Evolutionary conservation across 2,329 filamentous ascomycete genomes (phyloP).

Genomic region (Fusarium phyllophilum): DNA sequence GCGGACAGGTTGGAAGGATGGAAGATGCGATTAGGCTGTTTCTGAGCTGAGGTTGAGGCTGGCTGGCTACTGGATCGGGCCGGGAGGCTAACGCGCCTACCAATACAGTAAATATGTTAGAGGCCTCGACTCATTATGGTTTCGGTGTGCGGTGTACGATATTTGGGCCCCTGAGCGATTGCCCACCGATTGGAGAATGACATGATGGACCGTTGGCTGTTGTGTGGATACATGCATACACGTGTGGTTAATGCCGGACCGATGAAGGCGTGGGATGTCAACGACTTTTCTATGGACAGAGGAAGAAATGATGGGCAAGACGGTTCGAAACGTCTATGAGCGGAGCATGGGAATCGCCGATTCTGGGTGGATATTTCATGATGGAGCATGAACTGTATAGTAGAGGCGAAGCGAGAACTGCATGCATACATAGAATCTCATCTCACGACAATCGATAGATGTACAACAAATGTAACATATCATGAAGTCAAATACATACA

Average conservation of each 20-base stretch:
- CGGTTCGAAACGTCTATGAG: neutral
- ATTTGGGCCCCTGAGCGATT: neutral
- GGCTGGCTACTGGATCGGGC: slow-evolving; percentile 9
- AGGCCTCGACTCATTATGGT: slow-evolving; percentile 6
- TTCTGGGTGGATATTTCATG: slow-evolving; percentile 2
- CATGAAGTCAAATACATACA: neutral
- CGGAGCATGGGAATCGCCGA: slow-evolving; percentile 16
- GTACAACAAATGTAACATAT: slow-evolving; percentile 13
- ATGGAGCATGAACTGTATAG: slow-evolving; percentile 14
- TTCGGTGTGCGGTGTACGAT: slow-evolving; percentile 36
- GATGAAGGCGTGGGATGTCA: slow-evolving; percentile 14
- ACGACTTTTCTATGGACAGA: neutral
- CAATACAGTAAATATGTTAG: neutral
- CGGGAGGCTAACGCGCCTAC: slow-evolving; percentile 6
- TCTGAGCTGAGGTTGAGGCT: slow-evolving; percentile 34
- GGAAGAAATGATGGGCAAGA: slow-evolving; percentile 8
- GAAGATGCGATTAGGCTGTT: slow-evolving; percentile 64
- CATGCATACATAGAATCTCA: slow-evolving; percentile 39
- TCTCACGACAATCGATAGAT: slow-evolving; percentile 28
- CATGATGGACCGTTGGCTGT: slow-evolving; percentile 20
- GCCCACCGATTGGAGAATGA: neutral
- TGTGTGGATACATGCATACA: slow-evolving; percentile 20
- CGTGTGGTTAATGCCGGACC: slow-evolving; percentile 19
- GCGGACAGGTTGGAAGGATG: slow-evolving; percentile 86
- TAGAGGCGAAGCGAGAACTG: neutral